phyloP scores from a whole-genome alignment of 331 rosid species.

The Malus hybrid region DNA sequence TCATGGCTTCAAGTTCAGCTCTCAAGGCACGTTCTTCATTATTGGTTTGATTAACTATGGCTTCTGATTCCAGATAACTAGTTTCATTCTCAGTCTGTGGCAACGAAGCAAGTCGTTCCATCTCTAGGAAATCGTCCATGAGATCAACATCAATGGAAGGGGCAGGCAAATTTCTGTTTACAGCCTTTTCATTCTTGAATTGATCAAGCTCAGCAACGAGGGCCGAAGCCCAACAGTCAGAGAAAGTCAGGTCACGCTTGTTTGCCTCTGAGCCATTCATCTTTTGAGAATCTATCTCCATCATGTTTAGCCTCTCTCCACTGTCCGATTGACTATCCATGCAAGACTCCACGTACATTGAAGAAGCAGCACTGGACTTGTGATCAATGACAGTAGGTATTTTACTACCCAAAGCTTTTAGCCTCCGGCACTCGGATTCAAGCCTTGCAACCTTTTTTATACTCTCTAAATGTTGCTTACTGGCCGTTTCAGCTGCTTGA shows the following conservation, averaged over 20 bases:
- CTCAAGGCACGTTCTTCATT: slow-evolving; percentile 37
- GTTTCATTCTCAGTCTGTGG: slow-evolving; percentile 38
- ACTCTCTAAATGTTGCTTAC: slow-evolving; percentile 83
- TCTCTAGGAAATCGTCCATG: slow-evolving; percentile 95
- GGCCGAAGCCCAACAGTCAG: slow-evolving; percentile 65
- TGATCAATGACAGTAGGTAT: slow-evolving; percentile 36
- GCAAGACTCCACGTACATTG: slow-evolving; percentile 55
- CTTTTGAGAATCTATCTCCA: slow-evolving; percentile 40
- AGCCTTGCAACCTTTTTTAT: slow-evolving; percentile 77
- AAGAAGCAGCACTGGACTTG: slow-evolving; percentile 46
- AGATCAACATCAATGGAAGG: slow-evolving; percentile 52
- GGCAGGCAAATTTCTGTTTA: slow-evolving; percentile 32
- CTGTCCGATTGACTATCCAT: slow-evolving; percentile 71
- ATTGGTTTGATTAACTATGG: slow-evolving; percentile 14
- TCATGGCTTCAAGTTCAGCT: slow-evolving; percentile 35
- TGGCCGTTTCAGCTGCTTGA: slow-evolving; percentile 78
- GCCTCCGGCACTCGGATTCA: slow-evolving; percentile 77
- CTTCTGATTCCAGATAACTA: slow-evolving; percentile 34
- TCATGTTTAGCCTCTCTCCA: slow-evolving; percentile 42
- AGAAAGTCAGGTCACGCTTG: slow-evolving; percentile 44
- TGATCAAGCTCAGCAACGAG: slow-evolving; percentile 66
- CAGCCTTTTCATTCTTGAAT: slow-evolving; percentile 57
- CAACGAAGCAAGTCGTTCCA: slow-evolving; percentile 79
- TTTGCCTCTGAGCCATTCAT: slow-evolving; percentile 36
- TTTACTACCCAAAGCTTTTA: slow-evolving; percentile 37